Evolutionary conservation across 139 green algal genomes (phyloP).

Genomic region (Chlamydomonas asymmetrica): DNA sequence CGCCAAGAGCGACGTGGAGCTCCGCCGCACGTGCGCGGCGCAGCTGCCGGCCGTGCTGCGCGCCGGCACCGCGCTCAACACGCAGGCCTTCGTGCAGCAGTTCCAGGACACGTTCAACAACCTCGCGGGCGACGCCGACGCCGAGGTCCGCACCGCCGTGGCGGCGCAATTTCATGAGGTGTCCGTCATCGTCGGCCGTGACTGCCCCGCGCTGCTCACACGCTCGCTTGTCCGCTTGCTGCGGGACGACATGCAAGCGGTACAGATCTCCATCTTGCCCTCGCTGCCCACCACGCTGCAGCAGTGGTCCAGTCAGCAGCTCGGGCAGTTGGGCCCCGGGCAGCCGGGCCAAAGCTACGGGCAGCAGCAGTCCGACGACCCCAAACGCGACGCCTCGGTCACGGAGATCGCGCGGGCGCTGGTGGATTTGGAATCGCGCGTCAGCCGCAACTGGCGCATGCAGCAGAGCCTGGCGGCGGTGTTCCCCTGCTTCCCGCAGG

Average conservation of each 20-base stretch:
- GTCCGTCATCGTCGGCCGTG: slow-evolving; percentile 23
- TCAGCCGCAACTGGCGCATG: slow-evolving; percentile 47
- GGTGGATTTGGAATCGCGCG: slow-evolving; percentile 41
- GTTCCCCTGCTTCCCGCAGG: slow-evolving; percentile 41
- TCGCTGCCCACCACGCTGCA: slow-evolving; percentile 28
- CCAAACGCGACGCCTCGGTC: slow-evolving; percentile 25
- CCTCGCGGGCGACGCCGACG: slow-evolving; percentile 38
- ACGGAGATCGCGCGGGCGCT: slow-evolving; percentile 55
- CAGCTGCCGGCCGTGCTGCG: slow-evolving; percentile 30
- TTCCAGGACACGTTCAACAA: slow-evolving; percentile 51
- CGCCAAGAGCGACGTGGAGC: slow-evolving; percentile 40
- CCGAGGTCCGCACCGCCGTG: slow-evolving; percentile 40
- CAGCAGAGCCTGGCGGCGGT: slow-evolving; percentile 41
- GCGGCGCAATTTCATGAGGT: slow-evolving; percentile 45
- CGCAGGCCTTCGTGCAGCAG: slow-evolving; percentile 38
- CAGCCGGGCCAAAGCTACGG: no score
- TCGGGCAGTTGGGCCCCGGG: background rate
- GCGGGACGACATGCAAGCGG: slow-evolving; percentile 43
- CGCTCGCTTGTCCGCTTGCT: slow-evolving; percentile 51
- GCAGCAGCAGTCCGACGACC: slow-evolving; percentile 25
- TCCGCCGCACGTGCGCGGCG: slow-evolving; percentile 38
- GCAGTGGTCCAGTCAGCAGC: background rate
- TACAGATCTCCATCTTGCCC: slow-evolving; percentile 44
- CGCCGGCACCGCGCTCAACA: slow-evolving; percentile 11
- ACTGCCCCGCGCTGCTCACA: slow-evolving; percentile 51